These are phyloP conservation scores for Cucumis melo DNA, from an alignment of 306 rosid genomes.

Conservation along the genomic window DNA sequence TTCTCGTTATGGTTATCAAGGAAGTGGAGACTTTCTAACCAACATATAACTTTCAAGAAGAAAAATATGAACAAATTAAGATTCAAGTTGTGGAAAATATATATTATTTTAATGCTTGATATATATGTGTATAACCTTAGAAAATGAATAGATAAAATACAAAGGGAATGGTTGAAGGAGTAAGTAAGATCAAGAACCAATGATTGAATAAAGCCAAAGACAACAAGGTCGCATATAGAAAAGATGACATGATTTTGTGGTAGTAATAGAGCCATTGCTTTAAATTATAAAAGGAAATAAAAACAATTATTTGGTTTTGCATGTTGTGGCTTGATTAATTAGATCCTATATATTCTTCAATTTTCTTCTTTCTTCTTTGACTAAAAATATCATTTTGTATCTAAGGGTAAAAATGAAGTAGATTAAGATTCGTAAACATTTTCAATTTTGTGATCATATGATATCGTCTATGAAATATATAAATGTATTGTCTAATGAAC, in stretches of 20 bases:
- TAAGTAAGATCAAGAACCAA: neutral
- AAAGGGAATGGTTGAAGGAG: slow-evolving; percentile 3
- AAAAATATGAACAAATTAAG: neutral
- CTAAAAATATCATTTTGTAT: neutral
- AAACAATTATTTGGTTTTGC: neutral
- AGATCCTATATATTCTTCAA: neutral
- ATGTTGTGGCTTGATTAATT: neutral
- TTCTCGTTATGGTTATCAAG: neutral
- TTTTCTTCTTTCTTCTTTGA: neutral
- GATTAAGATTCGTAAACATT: too few species aligned
- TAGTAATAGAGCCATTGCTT: neutral
- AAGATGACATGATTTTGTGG: neutral
- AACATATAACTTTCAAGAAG: neutral
- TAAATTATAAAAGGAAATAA: neutral
- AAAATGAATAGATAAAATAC: neutral
- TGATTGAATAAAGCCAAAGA: slow-evolving; percentile 1
- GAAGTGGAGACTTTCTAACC: neutral
- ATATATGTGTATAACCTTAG: neutral
- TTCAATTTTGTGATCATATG: too few species aligned
- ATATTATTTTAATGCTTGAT: too few species aligned
- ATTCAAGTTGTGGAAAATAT: neutral
- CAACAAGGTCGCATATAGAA: neutral
- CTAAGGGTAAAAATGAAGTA: too few species aligned
- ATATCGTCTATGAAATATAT: too few species aligned
- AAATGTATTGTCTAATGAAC: too few species aligned